These are phyloP conservation scores for Zygosaccharomyces siamensis DNA, from an alignment of 805 yeast genomes.

Conservation along the genomic window DNA sequence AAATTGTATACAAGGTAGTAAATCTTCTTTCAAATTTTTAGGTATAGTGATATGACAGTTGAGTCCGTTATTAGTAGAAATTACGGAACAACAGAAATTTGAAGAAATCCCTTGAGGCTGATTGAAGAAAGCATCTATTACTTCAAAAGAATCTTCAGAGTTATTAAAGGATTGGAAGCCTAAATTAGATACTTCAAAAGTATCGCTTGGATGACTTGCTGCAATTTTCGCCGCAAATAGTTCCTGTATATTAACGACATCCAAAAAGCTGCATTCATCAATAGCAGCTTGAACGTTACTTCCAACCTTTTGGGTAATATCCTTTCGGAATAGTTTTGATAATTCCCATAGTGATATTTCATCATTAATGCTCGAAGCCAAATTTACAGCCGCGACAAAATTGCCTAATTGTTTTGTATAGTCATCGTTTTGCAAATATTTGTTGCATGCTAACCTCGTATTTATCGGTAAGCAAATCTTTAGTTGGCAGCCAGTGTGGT, in stretches of 20 bases:
- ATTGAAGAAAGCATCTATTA: conserved; percentile 25
- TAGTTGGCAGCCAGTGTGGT: conserved; percentile 11
- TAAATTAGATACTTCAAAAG: conserved; percentile 31
- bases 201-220: conserved; percentile 19
- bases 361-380: conserved; percentile 4
- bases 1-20: conserved; percentile 3
- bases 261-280: conserved; percentile 22
- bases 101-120: conserved; percentile 28
- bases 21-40: conserved; percentile 7
- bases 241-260: conserved; percentile 17
- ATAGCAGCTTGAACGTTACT: conserved; percentile 14
- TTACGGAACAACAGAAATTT: conserved; percentile 21
- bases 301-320: conserved; percentile 3
- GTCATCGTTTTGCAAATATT: conserved; percentile 7
- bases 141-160: conserved; percentile 9
- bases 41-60: conserved; percentile 25
- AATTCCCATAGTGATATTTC: conserved; percentile 16
- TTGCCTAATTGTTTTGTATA: conserved; percentile 21
- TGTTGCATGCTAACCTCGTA: conserved; percentile 19
- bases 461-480: conserved; percentile 26
- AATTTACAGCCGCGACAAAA: conserved; percentile 20
- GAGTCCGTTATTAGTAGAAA: conserved; percentile 29
- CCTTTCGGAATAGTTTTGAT: conserved; percentile 13
- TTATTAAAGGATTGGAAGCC: conserved; percentile 23
- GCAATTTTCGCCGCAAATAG: conserved; percentile 19